Evolutionary conservation across 257 asterid species (phyloP).

Genomic region (Nicotiana tomentosiformis): DNA sequence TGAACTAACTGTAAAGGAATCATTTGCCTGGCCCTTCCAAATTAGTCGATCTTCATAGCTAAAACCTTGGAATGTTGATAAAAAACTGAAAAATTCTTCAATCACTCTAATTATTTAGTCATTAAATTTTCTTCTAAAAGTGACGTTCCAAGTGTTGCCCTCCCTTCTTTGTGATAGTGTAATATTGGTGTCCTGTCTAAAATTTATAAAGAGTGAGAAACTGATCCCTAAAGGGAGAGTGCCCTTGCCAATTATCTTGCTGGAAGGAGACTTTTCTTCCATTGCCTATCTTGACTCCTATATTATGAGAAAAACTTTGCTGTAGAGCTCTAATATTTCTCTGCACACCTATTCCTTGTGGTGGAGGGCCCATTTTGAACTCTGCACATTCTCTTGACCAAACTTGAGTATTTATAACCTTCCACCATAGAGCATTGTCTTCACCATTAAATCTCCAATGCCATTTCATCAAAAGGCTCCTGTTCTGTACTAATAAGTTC

Average conservation of each 20-base stretch:
- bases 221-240: background rate
- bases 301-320: background rate
- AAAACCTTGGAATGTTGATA: background rate
- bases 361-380: background rate
- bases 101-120: background rate
- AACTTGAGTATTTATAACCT: background rate
- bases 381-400: background rate
- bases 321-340: background rate
- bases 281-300: background rate
- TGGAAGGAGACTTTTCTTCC: background rate
- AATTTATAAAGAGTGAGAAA: background rate
- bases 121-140: background rate
- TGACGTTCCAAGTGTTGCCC: background rate
- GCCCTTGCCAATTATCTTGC: background rate
- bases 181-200: background rate
- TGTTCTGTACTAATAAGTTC: background rate
- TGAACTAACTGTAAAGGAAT: background rate
- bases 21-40: background rate
- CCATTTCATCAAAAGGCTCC: background rate
- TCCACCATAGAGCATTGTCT: background rate
- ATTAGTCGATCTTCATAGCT: background rate
- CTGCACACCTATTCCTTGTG: background rate
- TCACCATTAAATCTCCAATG: background rate
- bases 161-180: background rate
- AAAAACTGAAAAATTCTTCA: background rate